A percentile compares a stretch with the other conserved stretches of the same genome.
phyloP scores from a whole-genome alignment of 495 filamentous ascomycete genomes.

The Echria macrotheca region DNA sequence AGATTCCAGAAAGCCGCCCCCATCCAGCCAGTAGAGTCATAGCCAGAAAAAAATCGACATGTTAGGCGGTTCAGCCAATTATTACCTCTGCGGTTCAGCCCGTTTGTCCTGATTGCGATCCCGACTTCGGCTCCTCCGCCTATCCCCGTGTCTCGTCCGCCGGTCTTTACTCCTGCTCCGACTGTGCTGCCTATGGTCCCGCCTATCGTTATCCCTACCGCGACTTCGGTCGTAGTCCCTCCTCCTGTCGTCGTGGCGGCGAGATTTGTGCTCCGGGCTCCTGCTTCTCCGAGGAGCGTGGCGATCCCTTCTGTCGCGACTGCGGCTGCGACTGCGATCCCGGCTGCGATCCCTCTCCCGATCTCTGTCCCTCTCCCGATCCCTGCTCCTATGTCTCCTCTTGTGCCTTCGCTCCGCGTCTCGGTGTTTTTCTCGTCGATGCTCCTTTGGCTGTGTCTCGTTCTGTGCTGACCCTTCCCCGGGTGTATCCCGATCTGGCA shows the following conservation, averaged over 20 bases:
- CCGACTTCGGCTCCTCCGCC: constrained; percentile 16
- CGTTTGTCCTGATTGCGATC: too few species aligned
- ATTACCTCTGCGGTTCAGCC: too few species aligned
- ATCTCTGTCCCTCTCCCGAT: constrained; percentile 23
- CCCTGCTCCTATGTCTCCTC: constrained; percentile 32
- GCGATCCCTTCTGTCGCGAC: constrained; percentile 11
- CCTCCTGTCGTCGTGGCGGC: constrained; percentile 8
- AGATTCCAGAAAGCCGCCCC: too few species aligned
- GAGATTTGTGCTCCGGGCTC: constrained; percentile 20
- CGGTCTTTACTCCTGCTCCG: constrained; percentile 19
- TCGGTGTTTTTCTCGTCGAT: constrained; percentile 21
- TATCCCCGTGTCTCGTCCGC: constrained; percentile 8
- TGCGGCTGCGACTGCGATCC: constrained; percentile 23
- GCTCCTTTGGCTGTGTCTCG: constrained; percentile 16
- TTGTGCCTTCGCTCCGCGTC: constrained; percentile 32
- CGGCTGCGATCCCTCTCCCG: constrained; percentile 35
- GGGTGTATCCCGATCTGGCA: constrained; percentile 13
- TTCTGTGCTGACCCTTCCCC: constrained; percentile 4
- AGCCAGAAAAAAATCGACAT: too few species aligned
- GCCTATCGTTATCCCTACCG: constrained; percentile 11
- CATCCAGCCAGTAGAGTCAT: too few species aligned
- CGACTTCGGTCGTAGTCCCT: constrained; percentile 13
- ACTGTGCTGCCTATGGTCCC: constrained; percentile 18
- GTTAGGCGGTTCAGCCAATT: too few species aligned
- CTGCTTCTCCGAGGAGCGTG: constrained; percentile 27